Percentiles rank a stretch among this genome's conserved stretches.
Evolutionary conservation across 2,329 filamentous ascomycete species (phyloP).

Genomic region (Calonectria crousiana): DNA sequence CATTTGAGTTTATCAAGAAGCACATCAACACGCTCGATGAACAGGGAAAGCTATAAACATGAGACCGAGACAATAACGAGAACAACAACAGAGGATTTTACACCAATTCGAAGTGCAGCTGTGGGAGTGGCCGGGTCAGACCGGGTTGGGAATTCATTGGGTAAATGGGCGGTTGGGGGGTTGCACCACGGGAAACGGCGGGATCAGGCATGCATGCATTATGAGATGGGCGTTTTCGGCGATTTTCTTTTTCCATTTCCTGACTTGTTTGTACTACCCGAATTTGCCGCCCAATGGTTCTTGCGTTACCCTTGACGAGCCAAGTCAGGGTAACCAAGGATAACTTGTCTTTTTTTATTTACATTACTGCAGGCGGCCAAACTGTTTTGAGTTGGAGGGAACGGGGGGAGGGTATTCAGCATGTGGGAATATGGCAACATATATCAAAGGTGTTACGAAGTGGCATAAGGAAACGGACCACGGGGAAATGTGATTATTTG

Average conservation of each 20-base stretch:
- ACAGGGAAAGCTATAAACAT: constrained; percentile 34
- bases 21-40: constrained; percentile 69
- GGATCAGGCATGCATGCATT: constrained; percentile 39
- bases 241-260: constrained; percentile 20
- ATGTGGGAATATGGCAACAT: constrained; percentile 10
- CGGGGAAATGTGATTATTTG: not conserved
- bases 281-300: not conserved
- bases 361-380: constrained; percentile 1
- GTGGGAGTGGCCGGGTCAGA: constrained; percentile 12
- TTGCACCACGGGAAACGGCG: constrained; percentile 25
- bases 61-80: not conserved
- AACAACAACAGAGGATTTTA: constrained; percentile 5
- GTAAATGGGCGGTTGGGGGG: constrained; percentile 25
- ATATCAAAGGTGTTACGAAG: constrained; percentile 18
- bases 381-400: not conserved
- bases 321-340: not conserved
- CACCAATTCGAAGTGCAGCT: constrained; percentile 21
- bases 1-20: constrained; percentile 86
- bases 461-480: constrained; percentile 4
- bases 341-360: not conserved
- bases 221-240: constrained; percentile 41
- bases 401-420: not conserved
- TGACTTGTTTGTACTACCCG: not conserved
- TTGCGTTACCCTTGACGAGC: not conserved
- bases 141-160: constrained; percentile 21